phyloP scores from a whole-genome alignment of 345 rosid genomes.

The Populus ilicifolia region DNA sequence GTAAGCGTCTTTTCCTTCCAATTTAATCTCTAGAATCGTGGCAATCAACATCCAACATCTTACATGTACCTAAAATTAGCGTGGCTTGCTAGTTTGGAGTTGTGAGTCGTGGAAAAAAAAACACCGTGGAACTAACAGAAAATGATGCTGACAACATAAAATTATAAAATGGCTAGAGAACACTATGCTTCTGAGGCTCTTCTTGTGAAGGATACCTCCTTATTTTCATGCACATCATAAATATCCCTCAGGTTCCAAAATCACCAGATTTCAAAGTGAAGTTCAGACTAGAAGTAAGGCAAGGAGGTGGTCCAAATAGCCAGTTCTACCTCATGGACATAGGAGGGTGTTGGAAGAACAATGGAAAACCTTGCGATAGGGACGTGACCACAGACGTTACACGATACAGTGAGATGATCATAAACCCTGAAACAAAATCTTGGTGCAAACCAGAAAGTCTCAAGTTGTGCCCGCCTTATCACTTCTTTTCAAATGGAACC shows the following conservation, averaged over 20 bases:
- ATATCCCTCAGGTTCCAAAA: not conserved
- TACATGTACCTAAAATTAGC: no score
- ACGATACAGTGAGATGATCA: not conserved
- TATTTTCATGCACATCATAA: not conserved
- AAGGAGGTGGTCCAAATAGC: not conserved
- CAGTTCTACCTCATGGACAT: not conserved
- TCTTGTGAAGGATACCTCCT: not conserved
- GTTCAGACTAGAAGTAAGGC: not conserved
- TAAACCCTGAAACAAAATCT: not conserved
- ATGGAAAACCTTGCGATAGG: not conserved
- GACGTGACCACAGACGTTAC: not conserved
- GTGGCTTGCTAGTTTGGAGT: no score
- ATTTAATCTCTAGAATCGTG: no score
- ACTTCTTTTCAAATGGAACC: not conserved
- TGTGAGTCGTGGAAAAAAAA: no score
- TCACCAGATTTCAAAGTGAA: not conserved
- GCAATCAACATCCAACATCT: no score
- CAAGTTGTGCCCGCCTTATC: not conserved
- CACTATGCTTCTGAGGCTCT: no score
- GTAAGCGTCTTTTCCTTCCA: slow-evolving; percentile 6
- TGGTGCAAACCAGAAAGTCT: not conserved
- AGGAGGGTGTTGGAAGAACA: not conserved
- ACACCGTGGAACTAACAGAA: no score
- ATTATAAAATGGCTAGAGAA: no score
- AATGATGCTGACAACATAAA: no score